phyloP scores from a whole-genome alignment of 1,284 basidiomycete species.

The Xanthoconium separans region DNA sequence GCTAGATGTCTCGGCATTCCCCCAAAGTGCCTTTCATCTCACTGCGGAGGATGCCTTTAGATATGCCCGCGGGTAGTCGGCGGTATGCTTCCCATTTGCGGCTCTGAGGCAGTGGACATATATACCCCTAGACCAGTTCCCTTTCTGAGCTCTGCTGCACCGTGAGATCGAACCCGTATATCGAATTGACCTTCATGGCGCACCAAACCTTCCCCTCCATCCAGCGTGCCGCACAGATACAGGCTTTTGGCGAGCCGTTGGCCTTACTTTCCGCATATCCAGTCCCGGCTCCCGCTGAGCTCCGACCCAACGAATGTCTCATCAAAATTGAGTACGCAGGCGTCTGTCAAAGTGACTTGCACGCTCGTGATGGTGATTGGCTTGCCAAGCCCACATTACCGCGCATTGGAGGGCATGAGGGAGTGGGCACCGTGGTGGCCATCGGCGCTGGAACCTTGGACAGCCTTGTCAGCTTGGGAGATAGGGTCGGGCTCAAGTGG shows the following conservation, averaged over 20 bases:
- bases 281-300: conserved; percentile 55
- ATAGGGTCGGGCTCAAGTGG: conserved; percentile 77
- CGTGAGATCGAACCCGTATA: background rate
- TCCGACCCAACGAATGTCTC: conserved; percentile 65
- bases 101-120: too few species aligned
- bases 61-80: too few species aligned
- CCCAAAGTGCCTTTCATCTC: too few species aligned
- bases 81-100: too few species aligned
- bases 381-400: conserved; percentile 47
- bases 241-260: conserved; percentile 35
- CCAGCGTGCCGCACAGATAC: conserved; percentile 51
- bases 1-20: too few species aligned
- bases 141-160: background rate
- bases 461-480: conserved; percentile 53
- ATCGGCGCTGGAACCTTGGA: conserved; percentile 51
- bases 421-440: conserved; percentile 60
- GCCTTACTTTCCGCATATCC: conserved; percentile 40
- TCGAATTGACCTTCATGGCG: background rate
- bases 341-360: conserved; percentile 67
- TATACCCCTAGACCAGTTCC: background rate
- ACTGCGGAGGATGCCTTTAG: too few species aligned
- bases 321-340: conserved; percentile 66
- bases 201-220: conserved; percentile 38
- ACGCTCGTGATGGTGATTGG: conserved; percentile 60
- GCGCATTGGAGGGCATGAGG: conserved; percentile 73